A percentile compares a stretch with the other conserved stretches of the same genome.
phyloP scores from a whole-genome alignment of 108 stramenopile species.

The Skeletonema menzelii region DNA sequence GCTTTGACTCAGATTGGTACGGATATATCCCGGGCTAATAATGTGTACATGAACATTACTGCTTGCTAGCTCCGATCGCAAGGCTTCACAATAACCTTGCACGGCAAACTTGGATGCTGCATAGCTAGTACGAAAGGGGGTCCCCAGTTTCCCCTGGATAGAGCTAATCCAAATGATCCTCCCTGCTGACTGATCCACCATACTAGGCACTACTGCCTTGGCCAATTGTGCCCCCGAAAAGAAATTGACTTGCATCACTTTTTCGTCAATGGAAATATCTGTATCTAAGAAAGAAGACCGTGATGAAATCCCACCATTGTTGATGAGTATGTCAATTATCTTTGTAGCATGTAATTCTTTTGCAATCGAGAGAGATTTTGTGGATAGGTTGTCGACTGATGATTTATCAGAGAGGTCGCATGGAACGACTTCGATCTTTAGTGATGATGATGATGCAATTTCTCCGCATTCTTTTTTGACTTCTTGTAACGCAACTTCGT shows the following conservation, averaged over 20 bases:
- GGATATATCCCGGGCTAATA: conserved; percentile 79
- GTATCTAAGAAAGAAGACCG: conserved; percentile 79
- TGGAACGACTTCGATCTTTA: conserved; percentile 37
- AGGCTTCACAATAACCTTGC: conserved; percentile 83
- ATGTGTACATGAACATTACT: conserved; percentile 62
- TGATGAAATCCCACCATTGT: conserved; percentile 82
- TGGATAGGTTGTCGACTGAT: conserved; percentile 50
- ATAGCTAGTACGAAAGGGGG: conserved; percentile 75
- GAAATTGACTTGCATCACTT: conserved; percentile 86
- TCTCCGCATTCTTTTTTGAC: conserved; percentile 29
- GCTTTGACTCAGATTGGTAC: conserved; percentile 62
- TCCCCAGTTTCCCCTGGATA: conserved; percentile 80
- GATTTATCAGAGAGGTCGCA: conserved; percentile 60
- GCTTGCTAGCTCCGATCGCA: conserved; percentile 75
- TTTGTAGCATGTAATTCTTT: conserved; percentile 19
- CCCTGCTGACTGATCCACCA: conserved; percentile 53
- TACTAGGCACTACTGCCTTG: conserved; percentile 69
- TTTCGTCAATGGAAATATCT: conserved; percentile 64
- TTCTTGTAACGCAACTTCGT: conserved; percentile 43
- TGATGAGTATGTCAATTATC: conserved; percentile 61
- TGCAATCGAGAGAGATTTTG: conserved; percentile 12
- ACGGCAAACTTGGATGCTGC: conserved; percentile 88
- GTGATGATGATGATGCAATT: conserved; percentile 7
- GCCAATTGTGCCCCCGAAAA: conserved; percentile 69
- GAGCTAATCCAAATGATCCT: conserved; percentile 75